Base-by-base conservation (phyloP, 2,329 filamentous ascomycete species). In the Stachybotrys chartarum region DNA sequence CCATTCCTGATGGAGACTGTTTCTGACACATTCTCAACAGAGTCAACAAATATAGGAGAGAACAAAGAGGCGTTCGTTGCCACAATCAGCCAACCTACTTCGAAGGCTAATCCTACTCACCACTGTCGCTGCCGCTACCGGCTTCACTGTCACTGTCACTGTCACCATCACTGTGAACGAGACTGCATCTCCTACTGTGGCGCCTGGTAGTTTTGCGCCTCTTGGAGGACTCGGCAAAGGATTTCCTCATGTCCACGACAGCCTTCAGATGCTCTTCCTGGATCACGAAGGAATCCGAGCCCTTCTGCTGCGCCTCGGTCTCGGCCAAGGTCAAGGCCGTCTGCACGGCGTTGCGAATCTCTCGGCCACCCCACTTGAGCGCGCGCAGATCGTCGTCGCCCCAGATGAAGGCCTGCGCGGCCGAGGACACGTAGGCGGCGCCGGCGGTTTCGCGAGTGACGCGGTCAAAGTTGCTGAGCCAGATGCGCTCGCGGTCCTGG, bases 391-490 rank as follows among this genome's bases (percentile, higher is more conserved):
- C 72, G 8, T 56, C 57, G 51, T 66, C 69, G 18, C 64, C 64
- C 63, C 68, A 72, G 47, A 70, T 70, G 56, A 71, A 78, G 51
- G 74, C 69, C 42, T 71, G 69, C 11, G 75, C 70, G 14, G 70
- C 64, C n/a, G 63, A 62, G 10, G 68, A 62, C 45, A 76, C 68
- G 57, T 68, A 70, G 12, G 76, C 69, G 39, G 67, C 65, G 14
- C 68, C 70, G 35, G 54, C 61, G 6, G 70, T 71, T 61, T 78
- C 76, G 53, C 70, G 68, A 60, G 71, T 68, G 30, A 78, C 63
- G 10, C 75, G 72, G 58, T 77, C 75, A 60, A 78, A 77, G 61
- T 75, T 72, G 61, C 74, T 68, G 31, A 64, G 62, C 75, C 76
- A 78, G 63, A 78, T 76, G 55, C 70, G 69, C 59, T 72, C 70